Conservation (phyloP, 169 alveolate species). For the Perkinsus olseni region DNA sequence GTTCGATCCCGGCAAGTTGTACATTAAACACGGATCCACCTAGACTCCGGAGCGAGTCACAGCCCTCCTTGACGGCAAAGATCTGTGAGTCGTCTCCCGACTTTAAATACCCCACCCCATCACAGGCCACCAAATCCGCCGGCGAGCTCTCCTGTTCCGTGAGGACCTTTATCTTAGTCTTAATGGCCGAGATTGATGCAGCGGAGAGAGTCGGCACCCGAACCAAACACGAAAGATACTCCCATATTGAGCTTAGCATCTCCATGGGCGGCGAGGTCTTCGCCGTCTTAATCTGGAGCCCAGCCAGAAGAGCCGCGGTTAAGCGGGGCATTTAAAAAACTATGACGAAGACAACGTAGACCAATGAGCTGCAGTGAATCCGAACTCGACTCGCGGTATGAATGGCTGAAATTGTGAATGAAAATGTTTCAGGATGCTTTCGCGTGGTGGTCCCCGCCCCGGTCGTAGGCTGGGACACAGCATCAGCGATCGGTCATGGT, state of each 20-base stretch:
- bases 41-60: neutral
- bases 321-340: neutral
- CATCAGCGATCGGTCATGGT: neutral
- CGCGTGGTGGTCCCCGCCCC: neutral
- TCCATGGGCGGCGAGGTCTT: neutral
- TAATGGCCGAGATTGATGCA: neutral
- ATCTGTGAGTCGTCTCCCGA: neutral
- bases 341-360: neutral
- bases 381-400: too few species aligned
- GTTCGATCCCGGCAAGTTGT: constrained; percentile 1
- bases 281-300: neutral
- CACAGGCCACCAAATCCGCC: neutral
- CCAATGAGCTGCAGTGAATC: neutral
- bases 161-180: neutral
- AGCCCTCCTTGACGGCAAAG: neutral
- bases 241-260: neutral
- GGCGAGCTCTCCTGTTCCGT: neutral
- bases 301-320: neutral
- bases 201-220: neutral
- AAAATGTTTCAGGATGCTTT: neutral
- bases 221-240: neutral
- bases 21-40: neutral
- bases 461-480: neutral
- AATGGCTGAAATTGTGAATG: too few species aligned
- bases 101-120: neutral